Percentiles rank a stretch among this genome's conserved stretches.
Evolutionary conservation across 225 moss, liverwort and hornwort species (phyloP).

Genomic region (Pseudoscleropodium purum): DNA sequence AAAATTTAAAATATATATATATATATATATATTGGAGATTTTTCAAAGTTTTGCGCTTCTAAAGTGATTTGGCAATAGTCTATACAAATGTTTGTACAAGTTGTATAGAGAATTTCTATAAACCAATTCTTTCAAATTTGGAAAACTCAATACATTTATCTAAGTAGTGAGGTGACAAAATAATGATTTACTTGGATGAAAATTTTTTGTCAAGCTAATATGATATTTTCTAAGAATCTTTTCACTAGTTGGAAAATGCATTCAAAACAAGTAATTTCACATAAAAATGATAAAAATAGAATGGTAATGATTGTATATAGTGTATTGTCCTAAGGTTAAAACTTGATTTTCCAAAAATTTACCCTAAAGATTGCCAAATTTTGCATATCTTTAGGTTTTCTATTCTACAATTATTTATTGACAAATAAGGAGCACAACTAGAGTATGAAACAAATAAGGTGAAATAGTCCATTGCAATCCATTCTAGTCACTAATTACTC

Average conservation of each 20-base stretch:
- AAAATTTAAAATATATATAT: no score
- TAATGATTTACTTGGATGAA: no score
- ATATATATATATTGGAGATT: no score
- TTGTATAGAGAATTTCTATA: fast-evolving
- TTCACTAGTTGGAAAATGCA: neutral
- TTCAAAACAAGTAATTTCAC: neutral
- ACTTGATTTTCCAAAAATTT: neutral
- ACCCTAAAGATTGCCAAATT: neutral
- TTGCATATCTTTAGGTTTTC: neutral
- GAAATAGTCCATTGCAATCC: no score
- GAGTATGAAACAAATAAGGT: no score
- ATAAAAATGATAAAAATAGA: neutral
- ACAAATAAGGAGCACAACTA: fast-evolving
- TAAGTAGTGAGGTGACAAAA: neutral
- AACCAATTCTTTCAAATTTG: neutral
- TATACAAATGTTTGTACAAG: neutral
- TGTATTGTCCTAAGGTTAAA: fast-evolving
- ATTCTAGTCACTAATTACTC: neutral
- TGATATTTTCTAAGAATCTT: neutral
- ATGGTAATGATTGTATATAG: neutral
- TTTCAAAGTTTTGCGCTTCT: neutral
- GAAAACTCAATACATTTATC: neutral
- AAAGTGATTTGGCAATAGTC: neutral
- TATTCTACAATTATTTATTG: no score
- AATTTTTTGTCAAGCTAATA: neutral